Conservation (phyloP, 352 stramenopile genomes). For the Phytophthora ohioensis region DNA sequence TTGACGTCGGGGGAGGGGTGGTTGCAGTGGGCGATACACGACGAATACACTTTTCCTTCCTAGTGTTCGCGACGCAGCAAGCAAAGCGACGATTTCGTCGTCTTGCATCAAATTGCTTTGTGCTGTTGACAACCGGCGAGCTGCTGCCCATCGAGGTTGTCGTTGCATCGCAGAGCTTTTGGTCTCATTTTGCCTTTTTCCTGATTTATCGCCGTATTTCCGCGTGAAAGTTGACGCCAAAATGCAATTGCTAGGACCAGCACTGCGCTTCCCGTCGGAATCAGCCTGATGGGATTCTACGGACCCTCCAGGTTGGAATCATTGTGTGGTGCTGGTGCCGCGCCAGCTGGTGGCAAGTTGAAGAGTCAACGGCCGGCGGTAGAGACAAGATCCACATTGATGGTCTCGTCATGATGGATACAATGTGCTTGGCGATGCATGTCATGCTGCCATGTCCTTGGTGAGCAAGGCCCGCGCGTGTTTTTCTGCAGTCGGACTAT, state of each 20-base stretch:
- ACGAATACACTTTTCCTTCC: conserved; percentile 39
- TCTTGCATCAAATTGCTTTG: conserved; percentile 25
- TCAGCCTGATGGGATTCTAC: conserved; percentile 4
- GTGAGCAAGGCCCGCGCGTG: conserved; percentile 17
- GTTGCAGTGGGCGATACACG: conserved; percentile 2
- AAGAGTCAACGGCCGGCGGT: conserved; percentile 4
- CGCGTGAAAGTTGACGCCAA: conserved; percentile 6
- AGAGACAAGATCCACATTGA: conserved; percentile 26
- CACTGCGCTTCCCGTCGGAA: neutral
- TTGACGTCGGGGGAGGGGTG: conserved; percentile 5
- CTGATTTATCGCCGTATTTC: conserved; percentile 23
- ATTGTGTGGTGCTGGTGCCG: conserved; percentile 28
- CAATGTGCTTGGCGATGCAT: conserved; percentile 13
- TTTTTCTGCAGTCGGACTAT: conserved; percentile 40
- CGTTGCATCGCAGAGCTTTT: conserved; percentile 32
- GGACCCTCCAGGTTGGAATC: neutral
- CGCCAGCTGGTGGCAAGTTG: conserved; percentile 15
- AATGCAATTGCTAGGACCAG: neutral
- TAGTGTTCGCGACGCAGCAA: conserved; percentile 30
- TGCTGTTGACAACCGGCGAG: neutral
- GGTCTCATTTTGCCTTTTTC: conserved; percentile 21
- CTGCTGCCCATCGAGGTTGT: conserved; percentile 2
- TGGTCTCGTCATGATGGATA: conserved; percentile 36
- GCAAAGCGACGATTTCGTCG: conserved; percentile 25
- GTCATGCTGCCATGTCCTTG: conserved; percentile 11